These are phyloP conservation scores for Leptomonas seymouri DNA, from an alignment of 208 protist genomes.

Conservation along the genomic window DNA sequence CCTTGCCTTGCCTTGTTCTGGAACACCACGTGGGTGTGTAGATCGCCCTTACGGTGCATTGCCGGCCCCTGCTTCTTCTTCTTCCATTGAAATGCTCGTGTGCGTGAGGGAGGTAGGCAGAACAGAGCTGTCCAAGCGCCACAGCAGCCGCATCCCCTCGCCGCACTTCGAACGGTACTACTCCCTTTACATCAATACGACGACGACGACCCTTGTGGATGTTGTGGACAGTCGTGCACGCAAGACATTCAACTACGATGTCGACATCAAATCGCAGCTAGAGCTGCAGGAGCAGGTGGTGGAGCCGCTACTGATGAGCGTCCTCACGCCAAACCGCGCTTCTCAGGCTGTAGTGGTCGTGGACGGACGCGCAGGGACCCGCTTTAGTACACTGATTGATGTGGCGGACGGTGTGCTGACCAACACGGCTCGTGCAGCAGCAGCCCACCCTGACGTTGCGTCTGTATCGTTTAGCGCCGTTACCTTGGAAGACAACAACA, in stretches of 20 bases:
- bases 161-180: constrained; percentile 59
- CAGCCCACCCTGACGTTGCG: constrained; percentile 29
- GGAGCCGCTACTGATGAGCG: constrained; percentile 43
- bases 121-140: constrained; percentile 30
- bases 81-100: constrained; percentile 41
- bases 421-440: constrained; percentile 21
- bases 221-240: constrained; percentile 69
- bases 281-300: constrained; percentile 42
- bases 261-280: constrained; percentile 14
- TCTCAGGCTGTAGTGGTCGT: constrained; percentile 63
- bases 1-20: no score
- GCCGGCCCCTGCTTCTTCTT: no score
- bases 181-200: constrained; percentile 37
- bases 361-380: constrained; percentile 45
- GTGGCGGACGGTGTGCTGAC: constrained; percentile 49
- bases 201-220: constrained; percentile 55
- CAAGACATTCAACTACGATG: constrained; percentile 60
- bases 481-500: constrained; percentile 60
- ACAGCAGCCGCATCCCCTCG: not conserved
- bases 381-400: constrained; percentile 44
- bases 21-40: not conserved
- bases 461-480: constrained; percentile 57
- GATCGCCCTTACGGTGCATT: no score
- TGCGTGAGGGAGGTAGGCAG: constrained; percentile 46
- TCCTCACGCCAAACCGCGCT: constrained; percentile 36